Evolutionary conservation across 306 rosid genomes (phyloP), one percentile per base, ranked within the genome.

Genomic region (Potentilla sterilis): DNA sequence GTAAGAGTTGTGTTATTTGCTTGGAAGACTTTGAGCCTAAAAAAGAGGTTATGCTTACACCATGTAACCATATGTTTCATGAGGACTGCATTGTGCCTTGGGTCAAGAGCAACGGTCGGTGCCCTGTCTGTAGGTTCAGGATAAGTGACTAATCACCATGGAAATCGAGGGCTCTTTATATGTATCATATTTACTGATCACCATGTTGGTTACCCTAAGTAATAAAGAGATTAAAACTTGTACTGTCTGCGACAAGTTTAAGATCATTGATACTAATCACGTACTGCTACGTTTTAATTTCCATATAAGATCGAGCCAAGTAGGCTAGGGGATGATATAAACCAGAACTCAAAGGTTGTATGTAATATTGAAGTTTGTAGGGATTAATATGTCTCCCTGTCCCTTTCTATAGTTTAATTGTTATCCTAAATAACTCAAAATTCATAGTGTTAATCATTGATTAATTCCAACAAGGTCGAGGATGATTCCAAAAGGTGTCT

Each of bases 1-100:
- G 90, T 1, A 88, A 85, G 77, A 77, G 83, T 24, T 92, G 98
- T 75, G 47, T 90, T 19, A 22, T 92, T 77, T 94, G 97, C 86
- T 82, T 91, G 78, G 98, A 94, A 48, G 95, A 94, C 77, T 92
- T 92, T 64, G 89, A 88, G 59, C 76, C 88, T 0, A 83, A 49
- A 74, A 69, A 90, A 68, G 96, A 90, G 68, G 97, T 90, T 71
- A 81, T 79, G 92, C 48, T 80, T 55, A 92, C 98, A 5, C 97
- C 92, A 8, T 95, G 98, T 80, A 83, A 81, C 13, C 97, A 95
- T 76, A 89, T 95, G 96, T 95, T 92, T 72, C 98, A 92, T 69
- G 96, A 89, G 73, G 89, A 89, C 11, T 95, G 98, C 80, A 90
- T 95, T 51, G 83, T 90, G 13, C 91, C 97, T 0, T 92, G 97